Percentiles rank a stretch among this genome's conserved stretches.
Evolutionary conservation across 805 yeast genomes (phyloP).

Genomic region (Candida ortonii): DNA sequence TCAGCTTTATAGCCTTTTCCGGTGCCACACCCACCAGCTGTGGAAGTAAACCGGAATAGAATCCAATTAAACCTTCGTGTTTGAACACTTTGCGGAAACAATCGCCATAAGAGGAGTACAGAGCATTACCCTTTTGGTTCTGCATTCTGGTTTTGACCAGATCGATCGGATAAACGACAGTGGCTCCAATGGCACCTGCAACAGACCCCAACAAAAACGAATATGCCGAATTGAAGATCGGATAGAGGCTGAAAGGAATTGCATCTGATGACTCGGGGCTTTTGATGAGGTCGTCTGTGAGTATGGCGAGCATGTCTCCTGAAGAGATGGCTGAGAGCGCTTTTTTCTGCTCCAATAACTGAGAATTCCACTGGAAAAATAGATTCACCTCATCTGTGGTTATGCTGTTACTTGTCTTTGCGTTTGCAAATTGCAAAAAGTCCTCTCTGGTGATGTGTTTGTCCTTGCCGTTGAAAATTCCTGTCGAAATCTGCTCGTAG

Average conservation of each 20-base stretch:
- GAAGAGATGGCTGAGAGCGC: constrained; percentile 25
- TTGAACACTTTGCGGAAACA: constrained; percentile 76
- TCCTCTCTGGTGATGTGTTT: constrained; percentile 24
- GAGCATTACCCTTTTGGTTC: constrained; percentile 73
- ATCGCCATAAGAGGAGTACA: constrained; percentile 79
- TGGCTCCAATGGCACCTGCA: constrained; percentile 98
- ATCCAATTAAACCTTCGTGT: constrained; percentile 78
- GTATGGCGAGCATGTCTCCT: constrained; percentile 36
- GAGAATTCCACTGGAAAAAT: constrained; percentile 36
- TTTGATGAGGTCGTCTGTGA: constrained; percentile 53
- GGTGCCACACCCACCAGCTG: constrained; percentile 98
- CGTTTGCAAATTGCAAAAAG: constrained; percentile 26
- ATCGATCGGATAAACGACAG: constrained; percentile 95
- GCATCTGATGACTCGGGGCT: constrained; percentile 45
- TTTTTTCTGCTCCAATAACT: constrained; percentile 27
- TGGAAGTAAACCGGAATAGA: constrained; percentile 90
- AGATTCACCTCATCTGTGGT: constrained; percentile 29
- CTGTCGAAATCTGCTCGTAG: constrained; percentile 27
- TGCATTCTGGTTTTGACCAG: constrained; percentile 96
- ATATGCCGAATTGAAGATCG: constrained; percentile 81
- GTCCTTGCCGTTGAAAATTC: constrained; percentile 18
- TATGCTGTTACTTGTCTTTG: constrained; percentile 13
- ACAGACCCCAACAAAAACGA: constrained; percentile 88
- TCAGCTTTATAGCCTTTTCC: constrained; percentile 93
- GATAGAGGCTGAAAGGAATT: constrained; percentile 42